phyloP scores from a whole-genome alignment of 495 filamentous ascomycete species.

The Talaromyces liani region DNA sequence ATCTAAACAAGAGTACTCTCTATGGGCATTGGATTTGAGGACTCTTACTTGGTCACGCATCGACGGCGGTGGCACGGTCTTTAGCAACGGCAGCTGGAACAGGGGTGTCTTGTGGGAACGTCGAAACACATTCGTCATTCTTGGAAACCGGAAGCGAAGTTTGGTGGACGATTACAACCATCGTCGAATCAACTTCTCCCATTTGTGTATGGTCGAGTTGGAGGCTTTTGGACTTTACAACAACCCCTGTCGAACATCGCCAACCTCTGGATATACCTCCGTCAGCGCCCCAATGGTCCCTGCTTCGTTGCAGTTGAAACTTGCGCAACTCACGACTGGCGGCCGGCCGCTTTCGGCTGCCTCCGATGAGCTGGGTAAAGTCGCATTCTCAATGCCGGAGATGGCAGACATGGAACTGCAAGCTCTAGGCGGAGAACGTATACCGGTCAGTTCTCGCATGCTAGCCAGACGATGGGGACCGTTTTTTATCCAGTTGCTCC shows the following conservation, averaged over 20 bases:
- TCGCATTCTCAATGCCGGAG: conserved; percentile 69
- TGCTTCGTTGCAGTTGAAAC: conserved; percentile 47
- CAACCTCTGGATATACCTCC: conserved; percentile 73
- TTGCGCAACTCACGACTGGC: conserved; percentile 57
- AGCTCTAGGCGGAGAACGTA: conserved; percentile 79
- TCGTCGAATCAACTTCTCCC: conserved; percentile 92
- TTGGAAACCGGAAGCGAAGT: conserved; percentile 85
- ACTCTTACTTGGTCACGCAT: conserved; percentile 90
- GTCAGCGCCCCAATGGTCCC: conserved; percentile 62
- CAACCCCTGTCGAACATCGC: conserved; percentile 70
- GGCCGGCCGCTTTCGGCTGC: conserved; percentile 61
- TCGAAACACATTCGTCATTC: conserved; percentile 87
- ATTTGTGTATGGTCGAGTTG: conserved; percentile 91
- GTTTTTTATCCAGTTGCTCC: conserved; percentile 85
- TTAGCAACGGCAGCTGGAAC: conserved; percentile 96
- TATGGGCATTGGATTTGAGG: conserved; percentile 88
- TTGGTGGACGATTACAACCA: conserved; percentile 99
- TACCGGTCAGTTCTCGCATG: conserved; percentile 87
- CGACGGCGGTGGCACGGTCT: conserved; percentile 89
- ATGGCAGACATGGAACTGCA: conserved; percentile 97
- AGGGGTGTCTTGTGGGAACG: conserved; percentile 87
- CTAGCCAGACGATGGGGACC: conserved; percentile 86
- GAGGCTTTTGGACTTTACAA: conserved; percentile 97
- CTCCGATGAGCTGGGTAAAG: conserved; percentile 78
- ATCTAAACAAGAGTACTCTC: conserved; percentile 94